Conservation (phyloP, 495 filamentous ascomycete species). For the Penicillium crystallinum region DNA sequence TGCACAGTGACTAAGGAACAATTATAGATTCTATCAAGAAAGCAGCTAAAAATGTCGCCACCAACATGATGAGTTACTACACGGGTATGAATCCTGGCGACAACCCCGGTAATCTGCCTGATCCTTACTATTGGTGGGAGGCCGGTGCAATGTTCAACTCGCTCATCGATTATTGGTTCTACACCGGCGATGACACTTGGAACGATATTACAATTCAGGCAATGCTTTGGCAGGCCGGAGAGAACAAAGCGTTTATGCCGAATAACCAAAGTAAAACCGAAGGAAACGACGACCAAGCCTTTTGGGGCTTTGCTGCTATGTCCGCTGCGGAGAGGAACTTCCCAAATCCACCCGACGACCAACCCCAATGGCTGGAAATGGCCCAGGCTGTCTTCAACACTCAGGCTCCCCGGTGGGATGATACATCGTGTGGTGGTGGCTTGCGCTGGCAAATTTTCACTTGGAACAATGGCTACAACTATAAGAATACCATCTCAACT, state of each 20-base stretch:
- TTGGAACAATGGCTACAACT: conserved; percentile 72
- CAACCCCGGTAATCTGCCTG: conserved; percentile 64
- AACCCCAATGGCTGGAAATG: conserved; percentile 71
- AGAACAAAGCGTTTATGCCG: conserved; percentile 69
- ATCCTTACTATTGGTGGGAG: conserved; percentile 83
- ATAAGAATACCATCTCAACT: conserved; percentile 79
- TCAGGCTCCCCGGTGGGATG: conserved; percentile 68
- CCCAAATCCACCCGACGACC: conserved; percentile 47
- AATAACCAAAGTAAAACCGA: conserved; percentile 69
- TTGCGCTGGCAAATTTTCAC: conserved; percentile 82
- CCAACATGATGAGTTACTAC: conserved; percentile 56
- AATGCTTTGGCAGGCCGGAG: conserved; percentile 65
- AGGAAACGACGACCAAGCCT: conserved; percentile 83
- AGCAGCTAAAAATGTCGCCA: conserved; percentile 37
- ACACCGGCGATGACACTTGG: conserved; percentile 70
- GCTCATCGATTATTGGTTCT: conserved; percentile 78
- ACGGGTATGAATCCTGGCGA: conserved; percentile 67
- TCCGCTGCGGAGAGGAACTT: conserved; percentile 75
- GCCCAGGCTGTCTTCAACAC: conserved; percentile 81
- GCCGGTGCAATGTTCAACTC: conserved; percentile 70
- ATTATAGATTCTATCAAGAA: conserved; percentile 43
- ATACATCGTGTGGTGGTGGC: conserved; percentile 60
- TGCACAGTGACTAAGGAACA: background rate
- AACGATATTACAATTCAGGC: conserved; percentile 64
- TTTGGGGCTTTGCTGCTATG: conserved; percentile 83